phyloP scores from a whole-genome alignment of 805 yeast genomes.

The Kuraishia piskuri region DNA sequence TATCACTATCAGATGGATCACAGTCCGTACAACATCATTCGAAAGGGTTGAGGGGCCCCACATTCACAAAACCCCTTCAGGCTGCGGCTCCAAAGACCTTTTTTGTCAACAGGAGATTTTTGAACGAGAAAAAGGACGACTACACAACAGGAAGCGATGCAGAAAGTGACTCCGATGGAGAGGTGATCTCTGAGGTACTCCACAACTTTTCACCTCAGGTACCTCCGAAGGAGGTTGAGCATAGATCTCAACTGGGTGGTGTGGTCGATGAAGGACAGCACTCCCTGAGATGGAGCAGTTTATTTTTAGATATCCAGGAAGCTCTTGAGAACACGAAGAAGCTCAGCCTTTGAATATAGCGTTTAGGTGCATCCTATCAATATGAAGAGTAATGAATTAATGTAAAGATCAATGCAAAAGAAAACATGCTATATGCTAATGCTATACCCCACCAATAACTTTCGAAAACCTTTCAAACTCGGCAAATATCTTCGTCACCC shows the following conservation, averaged over 20 bases:
- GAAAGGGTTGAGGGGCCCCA: no score
- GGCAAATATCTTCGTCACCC: slow-evolving; percentile 49
- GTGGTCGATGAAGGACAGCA: background rate
- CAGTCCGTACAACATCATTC: no score
- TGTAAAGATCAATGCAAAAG: background rate
- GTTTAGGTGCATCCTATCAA: background rate
- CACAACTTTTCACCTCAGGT: background rate
- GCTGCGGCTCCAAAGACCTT: background rate
- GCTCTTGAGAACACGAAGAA: slow-evolving; percentile 7
- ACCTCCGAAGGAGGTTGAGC: background rate
- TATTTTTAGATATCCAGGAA: slow-evolving; percentile 15
- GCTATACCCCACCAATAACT: slow-evolving; percentile 7
- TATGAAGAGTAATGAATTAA: background rate
- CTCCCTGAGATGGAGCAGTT: slow-evolving; percentile 8
- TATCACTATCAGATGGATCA: no score
- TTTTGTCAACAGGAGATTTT: background rate
- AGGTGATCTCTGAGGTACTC: slow-evolving; percentile 4
- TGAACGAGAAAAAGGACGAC: background rate
- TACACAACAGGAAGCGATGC: background rate
- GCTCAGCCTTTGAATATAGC: background rate
- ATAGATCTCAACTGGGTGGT: background rate
- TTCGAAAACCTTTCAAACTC: slow-evolving; percentile 35
- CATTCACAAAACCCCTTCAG: background rate
- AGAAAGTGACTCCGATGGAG: slow-evolving; percentile 9
- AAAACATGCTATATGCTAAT: background rate